Conservation (phyloP, 2,329 filamentous ascomycete species). For the Aspergillus sp. region DNA sequence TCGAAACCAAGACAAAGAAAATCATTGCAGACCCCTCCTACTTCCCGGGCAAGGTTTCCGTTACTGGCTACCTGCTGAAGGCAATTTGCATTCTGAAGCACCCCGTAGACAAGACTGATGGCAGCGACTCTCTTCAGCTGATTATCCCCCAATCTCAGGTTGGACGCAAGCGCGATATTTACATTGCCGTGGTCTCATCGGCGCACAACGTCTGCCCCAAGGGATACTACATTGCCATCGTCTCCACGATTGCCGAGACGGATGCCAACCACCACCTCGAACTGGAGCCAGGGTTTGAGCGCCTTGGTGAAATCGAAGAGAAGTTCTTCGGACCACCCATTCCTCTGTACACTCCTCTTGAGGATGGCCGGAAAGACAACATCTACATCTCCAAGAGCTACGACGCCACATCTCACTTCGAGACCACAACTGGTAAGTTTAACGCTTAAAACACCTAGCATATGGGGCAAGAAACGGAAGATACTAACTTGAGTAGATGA, state of each 20-base stretch:
- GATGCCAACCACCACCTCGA: constrained; percentile 93
- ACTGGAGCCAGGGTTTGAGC: constrained; percentile 86
- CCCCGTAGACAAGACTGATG: constrained; percentile 83
- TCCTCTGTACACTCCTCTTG: constrained; percentile 87
- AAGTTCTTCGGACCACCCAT: constrained; percentile 94
- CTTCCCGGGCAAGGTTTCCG: constrained; percentile 85
- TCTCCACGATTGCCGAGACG: constrained; percentile 93
- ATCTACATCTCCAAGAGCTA: constrained; percentile 99
- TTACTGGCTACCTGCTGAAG: constrained; percentile 86
- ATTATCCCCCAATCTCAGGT: constrained; percentile 99
- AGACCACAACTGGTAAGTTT: constrained; percentile 69
- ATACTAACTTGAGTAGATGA: constrained; percentile 65
- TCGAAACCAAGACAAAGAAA: constrained; percentile 93
- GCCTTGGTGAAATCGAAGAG: constrained; percentile 91
- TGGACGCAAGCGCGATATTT: constrained; percentile 97
- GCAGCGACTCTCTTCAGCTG: constrained; percentile 85
- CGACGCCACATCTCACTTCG: constrained; percentile 96
- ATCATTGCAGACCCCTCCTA: constrained; percentile 96
- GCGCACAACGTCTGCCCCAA: constrained; percentile 98
- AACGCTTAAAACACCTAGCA: background rate
- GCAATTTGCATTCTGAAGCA: constrained; percentile 98
- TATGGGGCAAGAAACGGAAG: background rate
- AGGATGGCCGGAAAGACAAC: constrained; percentile 79
- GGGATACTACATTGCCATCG: constrained; percentile 98
- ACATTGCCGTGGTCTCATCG: constrained; percentile 92